Base-by-base conservation (phyloP, 495 filamentous ascomycete species). In the Hyaloscypha finlandica region DNA sequence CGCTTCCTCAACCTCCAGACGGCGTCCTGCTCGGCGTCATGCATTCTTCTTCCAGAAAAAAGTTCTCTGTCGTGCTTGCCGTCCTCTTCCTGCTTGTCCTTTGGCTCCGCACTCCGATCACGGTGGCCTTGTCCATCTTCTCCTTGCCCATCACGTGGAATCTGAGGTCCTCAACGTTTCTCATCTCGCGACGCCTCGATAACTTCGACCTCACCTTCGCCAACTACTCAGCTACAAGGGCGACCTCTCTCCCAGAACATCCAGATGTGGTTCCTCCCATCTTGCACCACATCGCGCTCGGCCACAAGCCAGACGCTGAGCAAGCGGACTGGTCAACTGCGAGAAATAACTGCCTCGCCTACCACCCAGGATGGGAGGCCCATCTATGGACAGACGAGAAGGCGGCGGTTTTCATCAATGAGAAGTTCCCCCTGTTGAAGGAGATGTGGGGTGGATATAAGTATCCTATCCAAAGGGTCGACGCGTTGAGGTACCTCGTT, bases 181-280 rank as follows among this genome's bases (percentile, higher is more conserved):
- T 76, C 19, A 63, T 80, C 51, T 77, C 75, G 0, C 52, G 68
- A 25, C 53, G 73, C 9, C 57, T 35, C 58, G 76, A 78, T 65
- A 69, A 58, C 37, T 81, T 81, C 65, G 78, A 81, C 67, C 37
- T 81, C 16, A 78, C 70, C 8, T 81, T 81, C 64, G 69, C 70
- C n/a, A 76, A 74, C 61, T 79, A 81, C 69, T 69, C 65, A 53
- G 42, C 45, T 12, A 52, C 68, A 52, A 77, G 79, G 66, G 53
- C 67, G 8, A 72, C 73, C 31, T 71, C 77, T 4, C 70, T 66
- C 1, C 71, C 74, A 2, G 64, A 52, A 29, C 74, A 74, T 45
- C 62, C 72, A 3, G 77, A 79, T 63, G 63, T 69, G 1, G 70
- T 81, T 12, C 78, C 78, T 0, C 72, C 77, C 2, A 65, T 79